A percentile compares a stretch with the other conserved stretches of the same genome.
Conservation (phyloP, 139 green algal genomes). For the Coelastrella sp. region DNA sequence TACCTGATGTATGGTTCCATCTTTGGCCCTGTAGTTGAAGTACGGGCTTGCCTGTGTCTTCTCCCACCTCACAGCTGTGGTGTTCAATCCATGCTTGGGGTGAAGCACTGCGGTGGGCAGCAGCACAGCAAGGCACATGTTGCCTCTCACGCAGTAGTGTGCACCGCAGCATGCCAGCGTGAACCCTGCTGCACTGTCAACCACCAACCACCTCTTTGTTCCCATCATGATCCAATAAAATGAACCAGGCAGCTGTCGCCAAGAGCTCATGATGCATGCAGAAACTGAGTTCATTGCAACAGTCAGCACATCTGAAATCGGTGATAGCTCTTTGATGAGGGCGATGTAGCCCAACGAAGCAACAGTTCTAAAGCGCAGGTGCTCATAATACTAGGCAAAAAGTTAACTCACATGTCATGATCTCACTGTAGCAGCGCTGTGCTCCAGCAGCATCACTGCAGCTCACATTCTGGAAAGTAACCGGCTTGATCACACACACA, state of each 20-base stretch:
- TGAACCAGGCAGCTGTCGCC: no score
- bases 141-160: neutral
- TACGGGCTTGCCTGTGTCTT: constrained; percentile 41
- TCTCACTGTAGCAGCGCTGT: constrained; percentile 55
- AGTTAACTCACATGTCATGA: constrained; percentile 51
- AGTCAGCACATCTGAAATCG: no score
- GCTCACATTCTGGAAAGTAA: constrained; percentile 48
- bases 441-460: constrained; percentile 69
- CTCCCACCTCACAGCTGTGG: constrained; percentile 50
- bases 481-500: constrained; percentile 54
- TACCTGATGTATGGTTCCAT: constrained; percentile 50
- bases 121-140: neutral
- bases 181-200: no score
- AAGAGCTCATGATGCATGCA: no score
- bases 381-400: no score
- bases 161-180: no score
- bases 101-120: constrained; percentile 43
- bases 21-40: constrained; percentile 52
- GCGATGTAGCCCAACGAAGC: no score
- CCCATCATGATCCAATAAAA: no score
- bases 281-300: no score
- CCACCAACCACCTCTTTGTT: no score
- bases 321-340: no score
- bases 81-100: constrained; percentile 19
- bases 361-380: no score